These are phyloP conservation scores for Torulaspora globosa DNA, from an alignment of 1,139 yeast genomes.

Conservation along the genomic window DNA sequence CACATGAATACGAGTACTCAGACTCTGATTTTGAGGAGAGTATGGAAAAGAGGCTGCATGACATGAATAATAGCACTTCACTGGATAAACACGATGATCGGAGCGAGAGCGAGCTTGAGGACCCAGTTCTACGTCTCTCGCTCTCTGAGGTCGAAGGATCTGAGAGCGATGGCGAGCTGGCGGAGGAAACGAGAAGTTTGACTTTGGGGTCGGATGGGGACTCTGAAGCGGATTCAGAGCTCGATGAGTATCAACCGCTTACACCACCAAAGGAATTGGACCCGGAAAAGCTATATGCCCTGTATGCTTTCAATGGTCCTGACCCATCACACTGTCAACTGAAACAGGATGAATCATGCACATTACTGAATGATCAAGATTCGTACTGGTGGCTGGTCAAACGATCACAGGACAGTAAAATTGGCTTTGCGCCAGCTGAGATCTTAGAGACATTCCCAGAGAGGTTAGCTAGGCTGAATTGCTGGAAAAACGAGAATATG, in stretches of 20 bases:
- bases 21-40: conserved; percentile 38
- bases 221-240: conserved; percentile 25
- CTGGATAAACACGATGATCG: conserved; percentile 1
- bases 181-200: conserved; percentile 14
- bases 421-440: conserved; percentile 97
- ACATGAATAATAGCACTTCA: conserved; percentile 17
- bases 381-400: conserved; percentile 96
- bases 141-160: conserved; percentile 13
- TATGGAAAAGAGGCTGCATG: conserved; percentile 30
- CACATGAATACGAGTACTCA: conserved; percentile 32
- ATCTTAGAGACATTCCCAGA: conserved; percentile 89
- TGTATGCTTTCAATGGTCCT: conserved; percentile 85
- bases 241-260: conserved; percentile 48
- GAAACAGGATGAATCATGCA: conserved; percentile 75
- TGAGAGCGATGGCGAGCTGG: conserved; percentile 10
- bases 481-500: conserved; percentile 81
- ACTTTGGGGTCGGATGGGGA: conserved; percentile 14
- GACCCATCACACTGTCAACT: conserved; percentile 90
- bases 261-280: conserved; percentile 81
- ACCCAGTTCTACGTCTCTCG: conserved; percentile 7
- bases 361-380: conserved; percentile 79
- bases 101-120: conserved; percentile 5
- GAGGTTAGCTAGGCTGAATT: conserved; percentile 83
- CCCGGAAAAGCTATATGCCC: conserved; percentile 79
- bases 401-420: conserved; percentile 61